phyloP scores from a whole-genome alignment of 2,329 filamentous ascomycete genomes.

The Verticillium isaacii region DNA sequence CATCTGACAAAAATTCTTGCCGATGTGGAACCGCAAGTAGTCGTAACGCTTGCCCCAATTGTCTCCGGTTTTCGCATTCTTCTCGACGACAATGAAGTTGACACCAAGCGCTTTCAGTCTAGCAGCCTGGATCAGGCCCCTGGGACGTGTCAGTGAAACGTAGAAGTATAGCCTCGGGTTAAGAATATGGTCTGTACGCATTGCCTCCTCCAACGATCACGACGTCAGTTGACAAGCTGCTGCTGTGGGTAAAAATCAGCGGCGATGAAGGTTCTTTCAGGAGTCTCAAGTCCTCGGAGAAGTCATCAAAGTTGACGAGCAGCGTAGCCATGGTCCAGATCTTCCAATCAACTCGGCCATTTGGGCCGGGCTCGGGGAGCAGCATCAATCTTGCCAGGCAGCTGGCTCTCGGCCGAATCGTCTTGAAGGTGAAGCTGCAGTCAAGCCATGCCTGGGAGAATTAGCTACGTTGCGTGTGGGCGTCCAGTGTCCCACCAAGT shows the following conservation, averaged over 20 bases:
- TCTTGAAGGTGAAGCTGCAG: conserved; percentile 23
- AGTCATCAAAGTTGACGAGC: conserved; percentile 16
- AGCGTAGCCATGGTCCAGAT: conserved; percentile 27
- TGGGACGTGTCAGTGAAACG: not conserved
- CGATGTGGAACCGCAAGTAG: conserved; percentile 31
- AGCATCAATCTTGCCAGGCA: conserved; percentile 27
- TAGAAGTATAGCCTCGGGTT: not conserved
- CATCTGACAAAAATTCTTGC: conserved; percentile 26
- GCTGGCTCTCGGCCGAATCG: conserved; percentile 19
- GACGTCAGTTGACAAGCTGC: conserved; percentile 23
- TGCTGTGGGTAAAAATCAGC: no score
- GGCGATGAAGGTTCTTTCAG: conserved; percentile 7
- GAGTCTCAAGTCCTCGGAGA: conserved; percentile 21
- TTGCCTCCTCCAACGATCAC: conserved; percentile 28
- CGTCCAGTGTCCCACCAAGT: conserved; percentile 3
- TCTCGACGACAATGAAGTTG: conserved; percentile 29
- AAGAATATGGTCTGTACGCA: conserved; percentile 9
- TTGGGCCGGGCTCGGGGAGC: conserved; percentile 13
- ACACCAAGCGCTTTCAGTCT: conserved; percentile 32
- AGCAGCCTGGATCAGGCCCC: conserved; percentile 23
- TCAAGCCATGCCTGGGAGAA: conserved; percentile 5
- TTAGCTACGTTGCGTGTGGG: not conserved
- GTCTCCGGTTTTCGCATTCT: conserved; percentile 27
- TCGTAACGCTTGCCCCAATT: conserved; percentile 35
- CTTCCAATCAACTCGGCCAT: conserved; percentile 19